Conservation (phyloP, 2,329 filamentous ascomycete species). For the Fusarium brachygibbosum region DNA sequence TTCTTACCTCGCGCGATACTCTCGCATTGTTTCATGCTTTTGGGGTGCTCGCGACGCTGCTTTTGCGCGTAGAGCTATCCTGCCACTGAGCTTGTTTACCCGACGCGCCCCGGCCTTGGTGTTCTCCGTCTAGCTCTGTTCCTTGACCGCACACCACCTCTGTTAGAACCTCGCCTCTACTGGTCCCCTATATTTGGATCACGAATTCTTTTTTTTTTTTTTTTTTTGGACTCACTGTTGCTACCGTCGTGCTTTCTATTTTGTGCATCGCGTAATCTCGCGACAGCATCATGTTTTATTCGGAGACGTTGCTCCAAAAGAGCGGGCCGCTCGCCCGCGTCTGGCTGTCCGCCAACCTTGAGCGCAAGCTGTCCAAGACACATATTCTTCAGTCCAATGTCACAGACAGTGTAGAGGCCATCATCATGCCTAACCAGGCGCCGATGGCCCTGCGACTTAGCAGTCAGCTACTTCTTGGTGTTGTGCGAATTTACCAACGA, state of each 20-base stretch:
- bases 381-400: constrained; percentile 96
- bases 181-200: constrained; percentile 27
- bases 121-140: constrained; percentile 51
- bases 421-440: constrained; percentile 92
- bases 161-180: constrained; percentile 22
- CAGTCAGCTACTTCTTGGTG: constrained; percentile 92
- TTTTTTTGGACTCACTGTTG: constrained; percentile 23
- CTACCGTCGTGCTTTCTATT: constrained; percentile 24
- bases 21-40: constrained; percentile 48
- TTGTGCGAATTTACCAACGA: constrained; percentile 96
- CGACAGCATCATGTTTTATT: constrained; percentile 87
- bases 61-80: constrained; percentile 52
- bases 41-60: constrained; percentile 50
- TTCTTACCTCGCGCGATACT: constrained; percentile 41
- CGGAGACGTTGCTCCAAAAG: constrained; percentile 94
- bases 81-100: constrained; percentile 53
- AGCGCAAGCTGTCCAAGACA: constrained; percentile 98
- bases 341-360: constrained; percentile 97
- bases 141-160: constrained; percentile 31
- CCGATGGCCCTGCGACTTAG: constrained; percentile 95
- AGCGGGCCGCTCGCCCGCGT: constrained; percentile 96
- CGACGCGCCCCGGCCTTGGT: constrained; percentile 51
- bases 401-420: constrained; percentile 92
- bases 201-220: neutral
- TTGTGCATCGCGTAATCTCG: constrained; percentile 50